Evolutionary conservation across 2,329 filamentous ascomycete genomes (phyloP).

Genomic region (Diatrype stigma): DNA sequence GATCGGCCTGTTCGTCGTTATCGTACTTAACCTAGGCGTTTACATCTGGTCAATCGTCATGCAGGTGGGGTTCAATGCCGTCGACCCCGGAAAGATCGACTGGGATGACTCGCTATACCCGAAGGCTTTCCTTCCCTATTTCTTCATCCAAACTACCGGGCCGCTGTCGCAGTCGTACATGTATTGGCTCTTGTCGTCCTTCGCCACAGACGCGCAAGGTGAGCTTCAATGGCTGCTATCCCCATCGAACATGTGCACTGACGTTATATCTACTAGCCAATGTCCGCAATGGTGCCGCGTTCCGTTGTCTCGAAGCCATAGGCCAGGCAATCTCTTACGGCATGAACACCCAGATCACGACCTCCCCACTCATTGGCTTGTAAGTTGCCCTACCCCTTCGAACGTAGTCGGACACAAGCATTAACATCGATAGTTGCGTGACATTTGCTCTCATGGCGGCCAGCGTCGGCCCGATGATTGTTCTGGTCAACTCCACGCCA

Average conservation of each 20-base stretch:
- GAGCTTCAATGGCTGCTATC: not conserved
- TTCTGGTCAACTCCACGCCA: constrained; percentile 35
- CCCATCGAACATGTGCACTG: not conserved
- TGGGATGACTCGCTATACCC: constrained; percentile 41
- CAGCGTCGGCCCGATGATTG: constrained; percentile 31
- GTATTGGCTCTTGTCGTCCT: constrained; percentile 40
- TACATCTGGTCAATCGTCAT: constrained; percentile 48
- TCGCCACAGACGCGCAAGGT: constrained; percentile 37
- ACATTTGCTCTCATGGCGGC: constrained; percentile 34
- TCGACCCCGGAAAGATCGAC: constrained; percentile 39
- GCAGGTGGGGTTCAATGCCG: constrained; percentile 35
- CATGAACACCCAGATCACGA: constrained; percentile 36
- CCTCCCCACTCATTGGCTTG: constrained; percentile 34
- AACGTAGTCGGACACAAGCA: not conserved
- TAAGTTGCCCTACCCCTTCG: constrained; percentile 17
- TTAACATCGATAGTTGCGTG: constrained; percentile 27
- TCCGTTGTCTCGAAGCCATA: constrained; percentile 36
- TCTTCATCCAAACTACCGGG: constrained; percentile 40
- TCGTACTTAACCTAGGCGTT: constrained; percentile 42
- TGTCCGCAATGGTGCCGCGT: constrained; percentile 38
- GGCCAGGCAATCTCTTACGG: constrained; percentile 37
- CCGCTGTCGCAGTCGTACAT: constrained; percentile 41
- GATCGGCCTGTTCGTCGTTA: constrained; percentile 39
- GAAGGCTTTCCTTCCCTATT: constrained; percentile 41
- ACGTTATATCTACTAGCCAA: constrained; percentile 24